phyloP scores from a whole-genome alignment of 1,284 basidiomycete genomes.

The Leccinum ponderosum region DNA sequence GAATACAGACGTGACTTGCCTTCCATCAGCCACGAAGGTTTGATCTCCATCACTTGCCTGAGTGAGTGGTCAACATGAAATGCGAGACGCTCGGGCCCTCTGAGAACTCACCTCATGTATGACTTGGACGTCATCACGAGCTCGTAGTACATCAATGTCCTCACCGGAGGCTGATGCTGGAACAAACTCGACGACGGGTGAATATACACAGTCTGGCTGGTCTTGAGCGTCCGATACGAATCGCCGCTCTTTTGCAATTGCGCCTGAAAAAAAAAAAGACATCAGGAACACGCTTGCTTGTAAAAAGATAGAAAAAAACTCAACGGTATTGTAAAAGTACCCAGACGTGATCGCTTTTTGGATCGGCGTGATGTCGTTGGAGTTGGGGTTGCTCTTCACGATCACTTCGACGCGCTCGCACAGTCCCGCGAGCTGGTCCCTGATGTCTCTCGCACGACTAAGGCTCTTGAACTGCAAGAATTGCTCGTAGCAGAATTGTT shows the following conservation, averaged over 20 bases:
- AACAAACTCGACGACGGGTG: constrained; percentile 96
- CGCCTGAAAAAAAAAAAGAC: constrained; percentile 48
- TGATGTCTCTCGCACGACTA: constrained; percentile 91
- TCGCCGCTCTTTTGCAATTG: constrained; percentile 89
- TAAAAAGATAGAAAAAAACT: neutral
- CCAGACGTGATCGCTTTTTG: constrained; percentile 96
- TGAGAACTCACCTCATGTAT: constrained; percentile 60
- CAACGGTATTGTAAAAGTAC: constrained; percentile 93
- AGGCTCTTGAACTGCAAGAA: constrained; percentile 98
- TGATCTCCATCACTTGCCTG: constrained; percentile 97
- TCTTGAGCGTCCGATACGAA: constrained; percentile 92
- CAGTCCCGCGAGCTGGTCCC: constrained; percentile 91
- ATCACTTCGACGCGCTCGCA: constrained; percentile 98
- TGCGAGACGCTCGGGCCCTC: neutral
- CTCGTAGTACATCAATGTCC: constrained; percentile 93
- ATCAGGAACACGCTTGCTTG: constrained; percentile 4
- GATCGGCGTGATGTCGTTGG: constrained; percentile 88
- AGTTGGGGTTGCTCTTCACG: constrained; percentile 84
- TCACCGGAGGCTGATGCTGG: constrained; percentile 92
- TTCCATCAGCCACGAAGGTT: constrained; percentile 91
- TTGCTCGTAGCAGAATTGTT: constrained; percentile 95
- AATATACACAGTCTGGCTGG: constrained; percentile 93
- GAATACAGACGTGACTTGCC: constrained; percentile 46
- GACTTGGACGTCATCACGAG: constrained; percentile 88
- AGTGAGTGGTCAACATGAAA: constrained; percentile 1